These are phyloP conservation scores for Gossypium thurberi DNA, from an alignment of 345 rosid species.

Conservation along the genomic window DNA sequence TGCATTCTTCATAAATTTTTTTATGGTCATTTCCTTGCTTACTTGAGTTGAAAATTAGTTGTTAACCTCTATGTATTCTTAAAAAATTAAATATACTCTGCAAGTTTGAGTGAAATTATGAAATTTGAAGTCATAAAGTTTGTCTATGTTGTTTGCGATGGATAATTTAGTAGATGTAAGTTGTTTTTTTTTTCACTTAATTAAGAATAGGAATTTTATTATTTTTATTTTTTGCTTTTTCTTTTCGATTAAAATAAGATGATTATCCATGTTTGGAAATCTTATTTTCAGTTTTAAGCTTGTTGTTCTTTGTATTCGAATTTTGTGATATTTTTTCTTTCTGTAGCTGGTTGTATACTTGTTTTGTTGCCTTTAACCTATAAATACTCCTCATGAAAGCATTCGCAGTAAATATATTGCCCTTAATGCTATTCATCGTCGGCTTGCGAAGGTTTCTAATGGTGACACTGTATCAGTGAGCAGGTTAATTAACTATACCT, in stretches of 20 bases:
- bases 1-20: neutral
- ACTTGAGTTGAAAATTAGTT: neutral
- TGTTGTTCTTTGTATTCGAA: neutral
- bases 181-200: neutral
- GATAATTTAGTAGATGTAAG: neutral
- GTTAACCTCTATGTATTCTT: too few relatives aligned
- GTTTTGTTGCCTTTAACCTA: slow-evolving; percentile 38
- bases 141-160: too few relatives aligned
- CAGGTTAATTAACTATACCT: slow-evolving; percentile 40
- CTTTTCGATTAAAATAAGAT: too few relatives aligned
- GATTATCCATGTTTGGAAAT: neutral
- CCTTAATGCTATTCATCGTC: slow-evolving; percentile 80
- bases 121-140: neutral
- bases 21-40: neutral
- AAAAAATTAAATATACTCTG: neutral
- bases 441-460: slow-evolving; percentile 76
- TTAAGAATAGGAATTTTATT: neutral
- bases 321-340: neutral
- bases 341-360: too few relatives aligned
- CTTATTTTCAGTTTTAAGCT: neutral
- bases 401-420: slow-evolving; percentile 56
- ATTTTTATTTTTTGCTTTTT: neutral
- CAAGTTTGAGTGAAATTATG: neutral
- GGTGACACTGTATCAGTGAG: slow-evolving; percentile 59
- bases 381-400: slow-evolving; percentile 62